Evolutionary conservation across 1,284 basidiomycete genomes (phyloP), one percentile per base, ranked within the genome.

Genomic region (Papiliotrema flavescens): DNA sequence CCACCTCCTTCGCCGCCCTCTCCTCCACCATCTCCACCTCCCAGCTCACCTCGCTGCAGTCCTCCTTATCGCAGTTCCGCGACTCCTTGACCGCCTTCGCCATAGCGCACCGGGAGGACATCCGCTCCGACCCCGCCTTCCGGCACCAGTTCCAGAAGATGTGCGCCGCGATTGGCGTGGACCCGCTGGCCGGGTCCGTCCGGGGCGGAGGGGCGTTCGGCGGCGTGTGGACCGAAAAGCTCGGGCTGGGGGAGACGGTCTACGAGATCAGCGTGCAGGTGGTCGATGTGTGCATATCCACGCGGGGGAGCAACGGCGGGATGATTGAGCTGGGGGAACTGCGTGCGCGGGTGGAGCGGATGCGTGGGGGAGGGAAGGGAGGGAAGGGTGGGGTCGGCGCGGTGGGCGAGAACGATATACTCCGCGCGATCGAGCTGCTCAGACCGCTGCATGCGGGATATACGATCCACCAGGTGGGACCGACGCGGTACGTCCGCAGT

Each of bases 261-360:
- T 90, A 91, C 72, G 94, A 96, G 67, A 83, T 98, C 1, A 91
- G 91, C 2, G 90, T 98, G 24, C 95, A 99, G 79, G 88, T 98
- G 60, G 92, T 98, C 47, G 95, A 98, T 71, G 84, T 98, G 17
- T 98, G 95, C 67, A 86, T 98, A 32, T 87, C 85, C 69, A 95
- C 90, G 9, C 80, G 94, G 42, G 85, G 88, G 54, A 78, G 85
- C 42, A 97, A 97, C 63, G 95, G 96, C 0, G 95, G 96, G 0
- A 78, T 98, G 50, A 92, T 98, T 52, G 87, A 88, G 63, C 84
- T 98, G 81, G 80, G 82, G 13, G 93, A 98, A 72, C 80, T 98
- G 41, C 80, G 96, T 19, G 76, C 85, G 32, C 80, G 92, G 48
- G 83, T 99, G 41, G 83, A 82, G 56, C 84, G 83, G 65, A 78